Conservation (phyloP, 176 grass and related monocot genomes). For the Lolium rigidum region DNA sequence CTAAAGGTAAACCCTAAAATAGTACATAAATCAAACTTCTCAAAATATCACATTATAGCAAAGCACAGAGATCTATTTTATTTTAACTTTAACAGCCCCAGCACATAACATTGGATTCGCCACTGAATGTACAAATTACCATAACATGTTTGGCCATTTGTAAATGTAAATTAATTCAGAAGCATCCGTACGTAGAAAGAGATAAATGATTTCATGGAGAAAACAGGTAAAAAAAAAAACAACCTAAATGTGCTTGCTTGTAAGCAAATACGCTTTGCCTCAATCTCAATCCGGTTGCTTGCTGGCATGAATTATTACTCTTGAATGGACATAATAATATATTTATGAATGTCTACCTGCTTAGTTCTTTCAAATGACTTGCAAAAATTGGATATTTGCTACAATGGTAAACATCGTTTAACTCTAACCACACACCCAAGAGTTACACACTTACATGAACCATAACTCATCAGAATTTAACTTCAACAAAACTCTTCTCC, state of each 20-base stretch:
- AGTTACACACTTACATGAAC: conserved; percentile 1
- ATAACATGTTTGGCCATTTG: neutral
- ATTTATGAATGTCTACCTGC: neutral
- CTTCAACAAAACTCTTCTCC: conserved; percentile 17
- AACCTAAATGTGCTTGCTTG: neutral
- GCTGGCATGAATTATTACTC: neutral
- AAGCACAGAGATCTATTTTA: neutral
- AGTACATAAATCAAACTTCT: neutral
- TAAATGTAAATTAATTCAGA: conserved; percentile 16
- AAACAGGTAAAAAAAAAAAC: neutral
- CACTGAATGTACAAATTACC: neutral
- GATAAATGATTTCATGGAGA: neutral
- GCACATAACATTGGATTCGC: too few species aligned
- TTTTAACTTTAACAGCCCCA: neutral
- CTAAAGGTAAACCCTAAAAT: neutral
- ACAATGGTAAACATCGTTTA: neutral
- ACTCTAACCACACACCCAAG: neutral
- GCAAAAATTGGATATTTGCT: neutral
- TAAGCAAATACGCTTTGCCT: neutral
- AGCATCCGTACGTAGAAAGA: neutral
- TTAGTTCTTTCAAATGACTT: conserved; percentile 19
- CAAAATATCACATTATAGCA: neutral
- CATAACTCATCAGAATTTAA: neutral
- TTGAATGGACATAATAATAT: neutral
- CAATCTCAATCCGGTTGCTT: neutral